Percentiles rank a stretch among this genome's conserved stretches.
These are phyloP conservation scores for Geosmithia putterillii DNA, from an alignment of 2,329 filamentous ascomycete genomes.

Conservation along the genomic window DNA sequence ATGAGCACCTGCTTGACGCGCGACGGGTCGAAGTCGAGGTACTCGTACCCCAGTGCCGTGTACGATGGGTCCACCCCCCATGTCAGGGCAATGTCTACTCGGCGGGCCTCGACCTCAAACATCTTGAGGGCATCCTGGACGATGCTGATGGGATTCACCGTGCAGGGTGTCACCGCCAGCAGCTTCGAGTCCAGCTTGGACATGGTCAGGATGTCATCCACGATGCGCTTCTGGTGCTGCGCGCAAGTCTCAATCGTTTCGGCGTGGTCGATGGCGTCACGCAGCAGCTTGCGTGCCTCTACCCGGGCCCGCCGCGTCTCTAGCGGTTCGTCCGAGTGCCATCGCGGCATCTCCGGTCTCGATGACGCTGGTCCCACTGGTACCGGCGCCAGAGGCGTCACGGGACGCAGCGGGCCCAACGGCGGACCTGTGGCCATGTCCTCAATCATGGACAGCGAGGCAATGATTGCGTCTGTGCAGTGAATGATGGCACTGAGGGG, in stretches of 20 bases:
- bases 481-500: conserved; percentile 62
- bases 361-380: conserved; percentile 3
- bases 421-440: conserved; percentile 16
- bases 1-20: conserved; percentile 69
- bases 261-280: conserved; percentile 56
- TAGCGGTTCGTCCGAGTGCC: neutral
- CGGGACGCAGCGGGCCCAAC: conserved; percentile 5
- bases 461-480: conserved; percentile 58
- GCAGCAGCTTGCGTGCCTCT: conserved; percentile 31
- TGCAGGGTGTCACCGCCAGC: conserved; percentile 58
- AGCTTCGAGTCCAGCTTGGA: conserved; percentile 68
- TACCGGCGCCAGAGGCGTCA: conserved; percentile 11
- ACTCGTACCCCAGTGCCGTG: conserved; percentile 43
- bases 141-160: conserved; percentile 54
- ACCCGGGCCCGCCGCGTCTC: conserved; percentile 5
- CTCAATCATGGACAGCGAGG: conserved; percentile 30
- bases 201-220: conserved; percentile 63
- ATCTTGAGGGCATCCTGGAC: conserved; percentile 61
- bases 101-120: conserved; percentile 64
- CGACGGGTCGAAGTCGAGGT: conserved; percentile 59
- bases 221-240: conserved; percentile 68
- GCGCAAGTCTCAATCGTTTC: conserved; percentile 69
- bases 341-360: neutral
- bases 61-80: conserved; percentile 54
- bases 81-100: conserved; percentile 53